These are phyloP conservation scores for Piper betle DNA, from an alignment of 164 flowering plant genomes.

Conservation along the genomic window DNA sequence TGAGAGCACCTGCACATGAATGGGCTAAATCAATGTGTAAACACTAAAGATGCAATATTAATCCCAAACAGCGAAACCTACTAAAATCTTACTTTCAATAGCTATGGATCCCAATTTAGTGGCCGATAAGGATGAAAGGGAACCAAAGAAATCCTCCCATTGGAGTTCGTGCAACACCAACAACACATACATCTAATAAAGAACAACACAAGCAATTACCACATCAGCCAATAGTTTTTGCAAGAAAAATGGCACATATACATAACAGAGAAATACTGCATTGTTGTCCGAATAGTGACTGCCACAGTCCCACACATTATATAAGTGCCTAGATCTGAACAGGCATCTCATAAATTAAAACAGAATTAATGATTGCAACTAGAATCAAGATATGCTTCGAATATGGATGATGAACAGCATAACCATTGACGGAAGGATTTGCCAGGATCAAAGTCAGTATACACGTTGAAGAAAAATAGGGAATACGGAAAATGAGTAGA, in stretches of 20 bases:
- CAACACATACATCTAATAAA: conserved; percentile 82
- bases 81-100: conserved; percentile 43
- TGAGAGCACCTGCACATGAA: conserved; percentile 54
- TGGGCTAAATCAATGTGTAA: no score
- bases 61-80: not conserved
- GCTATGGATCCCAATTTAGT: conserved; percentile 12
- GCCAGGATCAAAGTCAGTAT: not conserved
- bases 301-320: no score
- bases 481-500: not conserved
- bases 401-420: no score
- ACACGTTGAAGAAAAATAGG: not conserved
- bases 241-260: no score
- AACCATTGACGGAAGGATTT: no score
- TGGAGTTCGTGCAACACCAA: conserved; percentile 94
- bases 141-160: conserved; percentile 70
- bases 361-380: no score
- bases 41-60: not conserved
- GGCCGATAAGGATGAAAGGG: no score
- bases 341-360: no score
- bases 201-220: not conserved
- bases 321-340: no score
- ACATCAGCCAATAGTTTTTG: not conserved
- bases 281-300: no score
- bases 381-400: no score
- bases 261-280: no score